Base-by-base conservation (phyloP, 2,329 filamentous ascomycete genomes). In the Epichloe bromicola region DNA sequence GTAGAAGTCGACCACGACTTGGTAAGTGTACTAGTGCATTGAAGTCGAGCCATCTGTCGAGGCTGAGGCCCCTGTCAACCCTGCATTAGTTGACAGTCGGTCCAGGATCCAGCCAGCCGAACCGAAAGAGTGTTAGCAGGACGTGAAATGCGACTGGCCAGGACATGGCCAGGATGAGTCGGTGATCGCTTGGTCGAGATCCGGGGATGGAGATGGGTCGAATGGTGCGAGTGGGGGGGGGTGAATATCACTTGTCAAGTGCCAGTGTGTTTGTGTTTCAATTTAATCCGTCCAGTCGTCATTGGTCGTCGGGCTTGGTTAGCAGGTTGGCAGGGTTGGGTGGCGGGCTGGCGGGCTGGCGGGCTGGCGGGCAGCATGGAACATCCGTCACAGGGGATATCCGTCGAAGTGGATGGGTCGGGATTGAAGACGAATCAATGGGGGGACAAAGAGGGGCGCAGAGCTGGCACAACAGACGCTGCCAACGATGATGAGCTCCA, bases 91-190 rank as follows among this genome's bases (percentile, higher is more conserved):
- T 55, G 55, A 55, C 55, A 55, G 48, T 30, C 26, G 50, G 41
- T 54, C 50, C 51, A 53, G 49, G 53, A 53, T 51, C 46, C 48
- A 39, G 52, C 19, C 37, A 40, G 39, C 44, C 36, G 19, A 40
- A 30, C 49, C 56, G 49, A 52, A 50, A 52, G 53, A 57, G 56
- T 56, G 60, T 60, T 57, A 63, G 55, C 56, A 34, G 40, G 33
- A 57, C 47, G 7, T 53, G 17, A 38, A 55, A 64, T 66, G 64
- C 64, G 64, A 66, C 65, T 66, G 64, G 64, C 58, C 58, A 59
- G 61, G 53, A 55, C 57, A 57, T 56, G 49, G 57, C 60, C 56
- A 64, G 59, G 39, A 36, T 40, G 26, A 55, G 55, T 55, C 55
- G 53, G 54, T 56, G 60, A 63, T 63, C 59, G 53, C 52, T 57